These are phyloP conservation scores for Xylaria castorea DNA, from an alignment of 495 filamentous ascomycete species.

Conservation along the genomic window DNA sequence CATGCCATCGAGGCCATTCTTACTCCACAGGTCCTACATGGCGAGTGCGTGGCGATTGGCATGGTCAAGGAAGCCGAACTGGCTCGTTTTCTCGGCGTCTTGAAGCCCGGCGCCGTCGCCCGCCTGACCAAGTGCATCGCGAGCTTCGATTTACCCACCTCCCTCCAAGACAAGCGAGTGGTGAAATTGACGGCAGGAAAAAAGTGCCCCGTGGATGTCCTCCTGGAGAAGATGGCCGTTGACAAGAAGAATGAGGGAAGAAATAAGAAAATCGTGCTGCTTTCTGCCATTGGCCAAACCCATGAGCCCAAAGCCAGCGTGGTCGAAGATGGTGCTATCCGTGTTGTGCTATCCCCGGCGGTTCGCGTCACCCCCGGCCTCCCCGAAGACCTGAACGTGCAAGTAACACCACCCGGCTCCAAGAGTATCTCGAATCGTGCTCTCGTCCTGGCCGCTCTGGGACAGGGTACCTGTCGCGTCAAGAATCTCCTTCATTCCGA, in stretches of 20 bases:
- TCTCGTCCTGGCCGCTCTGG: slow-evolving; percentile 89
- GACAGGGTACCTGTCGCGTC: slow-evolving; percentile 84
- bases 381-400: slow-evolving; percentile 65
- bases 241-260: slow-evolving; percentile 98
- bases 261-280: slow-evolving; percentile 96
- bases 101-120: slow-evolving; percentile 85
- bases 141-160: slow-evolving; percentile 91
- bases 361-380: slow-evolving; percentile 76
- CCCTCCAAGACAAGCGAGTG: slow-evolving; percentile 82
- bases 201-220: slow-evolving; percentile 85
- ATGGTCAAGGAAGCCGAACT: slow-evolving; percentile 98
- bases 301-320: slow-evolving; percentile 85
- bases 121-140: slow-evolving; percentile 89
- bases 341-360: slow-evolving; percentile 81
- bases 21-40: slow-evolving; percentile 93
- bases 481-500: slow-evolving; percentile 94
- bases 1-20: slow-evolving; percentile 96
- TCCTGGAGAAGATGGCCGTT: slow-evolving; percentile 91
- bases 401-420: slow-evolving; percentile 89
- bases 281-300: slow-evolving; percentile 88
- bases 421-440: slow-evolving; percentile 98
- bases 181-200: slow-evolving; percentile 85
- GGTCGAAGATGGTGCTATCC: slow-evolving; percentile 85
- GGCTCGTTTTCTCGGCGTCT: slow-evolving; percentile 85
- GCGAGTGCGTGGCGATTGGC: slow-evolving; percentile 93